Percentiles rank a stretch among this genome's conserved stretches.
phyloP scores from a whole-genome alignment of 768 basidiomycete species.

The Phylloporus rhodoxanthus region DNA sequence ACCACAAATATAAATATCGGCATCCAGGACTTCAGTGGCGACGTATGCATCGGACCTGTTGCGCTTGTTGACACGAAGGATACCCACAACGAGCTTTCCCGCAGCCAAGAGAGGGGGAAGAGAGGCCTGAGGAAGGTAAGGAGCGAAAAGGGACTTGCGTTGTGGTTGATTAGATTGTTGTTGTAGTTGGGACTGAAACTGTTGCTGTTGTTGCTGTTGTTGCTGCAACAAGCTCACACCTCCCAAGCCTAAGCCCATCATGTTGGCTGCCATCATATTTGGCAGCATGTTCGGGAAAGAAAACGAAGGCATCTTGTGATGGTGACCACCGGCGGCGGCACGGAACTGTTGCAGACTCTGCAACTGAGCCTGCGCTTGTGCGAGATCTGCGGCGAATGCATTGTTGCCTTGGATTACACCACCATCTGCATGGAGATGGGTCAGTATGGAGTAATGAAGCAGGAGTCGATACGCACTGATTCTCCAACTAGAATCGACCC shows the following conservation, averaged over 20 bases:
- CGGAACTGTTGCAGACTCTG: conserved; percentile 96
- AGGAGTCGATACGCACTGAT: conserved; percentile 55
- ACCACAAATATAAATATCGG: conserved; percentile 98
- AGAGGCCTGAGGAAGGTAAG: conserved; percentile 96
- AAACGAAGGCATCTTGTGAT: conserved; percentile 96
- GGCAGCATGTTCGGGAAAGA: conserved; percentile 98
- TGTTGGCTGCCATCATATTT: conserved; percentile 95
- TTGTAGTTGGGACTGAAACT: conserved; percentile 92
- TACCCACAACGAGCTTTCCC: conserved; percentile 96
- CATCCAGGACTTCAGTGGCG: conserved; percentile 94
- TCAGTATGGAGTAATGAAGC: conserved; percentile 3
- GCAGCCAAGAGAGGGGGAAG: conserved; percentile 94
- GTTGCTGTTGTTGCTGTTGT: conserved; percentile 65
- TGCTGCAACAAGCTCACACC: conserved; percentile 85
- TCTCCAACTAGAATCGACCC: conserved; percentile 82
- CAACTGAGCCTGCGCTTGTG: conserved; percentile 94
- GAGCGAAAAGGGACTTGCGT: conserved; percentile 96
- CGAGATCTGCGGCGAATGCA: conserved; percentile 76
- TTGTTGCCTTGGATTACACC: conserved; percentile 63
- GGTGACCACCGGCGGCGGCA: conserved; percentile 89
- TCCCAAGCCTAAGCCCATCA: conserved; percentile 84
- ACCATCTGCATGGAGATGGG: conserved; percentile 45
- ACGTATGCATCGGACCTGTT: conserved; percentile 99
- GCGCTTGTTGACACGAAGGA: conserved; percentile 94
- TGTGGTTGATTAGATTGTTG: conserved; percentile 90